Evolutionary conservation across 2,329 filamentous ascomycete genomes (phyloP).

Genomic region (Neodidymelliopsis sp.): DNA sequence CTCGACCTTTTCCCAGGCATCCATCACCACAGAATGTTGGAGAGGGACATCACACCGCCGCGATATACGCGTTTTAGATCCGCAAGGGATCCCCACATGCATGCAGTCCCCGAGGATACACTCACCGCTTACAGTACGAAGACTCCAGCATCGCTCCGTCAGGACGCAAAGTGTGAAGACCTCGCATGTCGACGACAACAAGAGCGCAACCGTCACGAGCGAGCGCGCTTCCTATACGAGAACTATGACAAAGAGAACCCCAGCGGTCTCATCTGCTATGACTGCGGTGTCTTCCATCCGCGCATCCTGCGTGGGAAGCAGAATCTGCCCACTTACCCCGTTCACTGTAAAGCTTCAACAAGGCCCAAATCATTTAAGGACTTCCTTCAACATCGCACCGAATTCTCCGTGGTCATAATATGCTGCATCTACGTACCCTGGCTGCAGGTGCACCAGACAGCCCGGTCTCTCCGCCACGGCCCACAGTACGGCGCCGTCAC

Average conservation of each 20-base stretch:
- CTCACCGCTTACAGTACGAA: too few species aligned
- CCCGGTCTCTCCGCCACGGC: constrained; percentile 3
- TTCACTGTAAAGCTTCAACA: constrained; percentile 1
- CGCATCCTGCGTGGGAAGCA: not conserved
- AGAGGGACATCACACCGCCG: not conserved
- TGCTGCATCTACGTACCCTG: constrained; percentile 2
- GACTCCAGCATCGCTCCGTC: constrained; percentile 5
- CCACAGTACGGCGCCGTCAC: constrained; percentile 2
- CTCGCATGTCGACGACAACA: constrained; percentile 4
- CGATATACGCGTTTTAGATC: constrained; percentile 3
- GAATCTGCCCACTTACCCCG: constrained; percentile 1
- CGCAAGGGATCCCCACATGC: constrained; percentile 2
- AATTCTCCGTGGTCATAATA: not conserved
- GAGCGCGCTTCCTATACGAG: constrained; percentile 2
- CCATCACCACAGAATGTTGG: constrained; percentile 4
- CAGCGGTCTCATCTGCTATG: constrained; percentile 1
- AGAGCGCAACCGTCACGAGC: constrained; percentile 3
- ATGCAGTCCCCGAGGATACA: too few species aligned
- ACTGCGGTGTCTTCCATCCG: constrained; percentile 4
- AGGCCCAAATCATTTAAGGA: not conserved
- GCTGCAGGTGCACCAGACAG: constrained; percentile 5
- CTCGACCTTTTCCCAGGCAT: constrained; percentile 1
- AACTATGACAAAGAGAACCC: constrained; percentile 3
- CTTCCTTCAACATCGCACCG: not conserved
- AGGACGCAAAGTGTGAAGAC: constrained; percentile 5